A percentile compares a stretch with the other conserved stretches of the same genome.
Evolutionary conservation across 176 grass and related monocot genomes (phyloP).

Genomic region (Saccharum officinarum): DNA sequence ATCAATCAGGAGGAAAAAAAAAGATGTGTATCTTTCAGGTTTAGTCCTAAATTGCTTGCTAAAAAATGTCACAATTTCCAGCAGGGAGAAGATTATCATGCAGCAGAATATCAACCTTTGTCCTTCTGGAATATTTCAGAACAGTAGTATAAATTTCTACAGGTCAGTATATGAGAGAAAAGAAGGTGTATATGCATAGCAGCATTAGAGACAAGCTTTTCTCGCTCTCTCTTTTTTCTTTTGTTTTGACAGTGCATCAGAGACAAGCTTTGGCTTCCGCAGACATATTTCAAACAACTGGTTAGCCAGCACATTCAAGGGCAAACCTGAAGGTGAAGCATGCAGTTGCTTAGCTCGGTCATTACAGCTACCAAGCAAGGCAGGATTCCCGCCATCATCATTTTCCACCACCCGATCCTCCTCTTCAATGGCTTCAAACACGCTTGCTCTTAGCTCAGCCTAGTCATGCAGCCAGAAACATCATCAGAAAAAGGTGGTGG

Average conservation of each 20-base stretch:
- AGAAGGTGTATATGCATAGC: not conserved
- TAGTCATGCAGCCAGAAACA: slow-evolving; percentile 38
- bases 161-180: not conserved
- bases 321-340: slow-evolving; percentile 84
- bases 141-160: not conserved
- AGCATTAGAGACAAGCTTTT: not conserved
- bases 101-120: not conserved
- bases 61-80: not conserved
- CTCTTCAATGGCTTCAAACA: slow-evolving; percentile 96
- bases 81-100: not conserved
- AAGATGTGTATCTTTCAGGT: slow-evolving; percentile 4
- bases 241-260: not conserved
- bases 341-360: slow-evolving; percentile 87
- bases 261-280: not conserved
- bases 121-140: not conserved
- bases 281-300: not conserved
- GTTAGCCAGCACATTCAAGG: not conserved
- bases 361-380: slow-evolving; percentile 89
- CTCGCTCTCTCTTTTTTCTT: not conserved
- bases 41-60: not conserved
- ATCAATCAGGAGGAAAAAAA: not conserved
- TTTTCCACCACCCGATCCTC: slow-evolving; percentile 71
- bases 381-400: slow-evolving; percentile 62
- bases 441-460: slow-evolving; percentile 88
- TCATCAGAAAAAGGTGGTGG: slow-evolving; percentile 11